Base-by-base conservation (phyloP, 2,329 filamentous ascomycete genomes). In the Ceratocystis albifundus region DNA sequence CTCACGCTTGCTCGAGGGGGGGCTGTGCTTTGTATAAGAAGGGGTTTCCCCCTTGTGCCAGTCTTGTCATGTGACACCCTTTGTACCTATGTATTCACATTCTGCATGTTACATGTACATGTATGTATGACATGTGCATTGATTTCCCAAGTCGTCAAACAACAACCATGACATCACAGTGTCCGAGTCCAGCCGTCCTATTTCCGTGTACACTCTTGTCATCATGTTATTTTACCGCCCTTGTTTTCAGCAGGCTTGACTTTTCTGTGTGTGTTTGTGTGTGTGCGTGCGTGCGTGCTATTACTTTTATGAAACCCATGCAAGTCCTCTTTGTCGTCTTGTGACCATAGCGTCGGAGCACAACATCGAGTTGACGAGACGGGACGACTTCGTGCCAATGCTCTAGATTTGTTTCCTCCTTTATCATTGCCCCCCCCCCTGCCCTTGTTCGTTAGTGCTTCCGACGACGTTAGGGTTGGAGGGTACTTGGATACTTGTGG, bases 41-140 rank as follows among this genome's bases (percentile, higher is more conserved):
- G 36, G 36, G 36, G 3, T 4, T 53, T 53, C 28, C 20, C 48
- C 48, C 25, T 15, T 17, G 7, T 59, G 17, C 55, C 28, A 36
- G 17, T 59, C 30, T 12, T 36, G 30, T 59, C 55, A 59, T 32
- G 55, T 59, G 55, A 59, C 55, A 59, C 55, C 46, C 46, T 48
- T 48, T 48, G 46, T 48, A 48, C 46, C 46, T 48, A n/a, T 48
- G 53, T 59, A 61, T 20, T 3, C 22, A n/a, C 55, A 30, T 59
- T 22, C 53, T 32, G 36, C 36, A 59, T 59, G 30, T n/a, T 36
- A 5, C 55, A 59, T 61, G 32, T 41, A 6, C 30, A 41, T 32
- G 32, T 30, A 61, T n/a, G 57, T 61, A 61, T 61, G 57, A 61
- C 57, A 41, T 61, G 57, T 61, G 57, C 32, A 61, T 61, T 32